Conservation (phyloP, 257 asterid species). For the Salvia rosmarinus region DNA sequence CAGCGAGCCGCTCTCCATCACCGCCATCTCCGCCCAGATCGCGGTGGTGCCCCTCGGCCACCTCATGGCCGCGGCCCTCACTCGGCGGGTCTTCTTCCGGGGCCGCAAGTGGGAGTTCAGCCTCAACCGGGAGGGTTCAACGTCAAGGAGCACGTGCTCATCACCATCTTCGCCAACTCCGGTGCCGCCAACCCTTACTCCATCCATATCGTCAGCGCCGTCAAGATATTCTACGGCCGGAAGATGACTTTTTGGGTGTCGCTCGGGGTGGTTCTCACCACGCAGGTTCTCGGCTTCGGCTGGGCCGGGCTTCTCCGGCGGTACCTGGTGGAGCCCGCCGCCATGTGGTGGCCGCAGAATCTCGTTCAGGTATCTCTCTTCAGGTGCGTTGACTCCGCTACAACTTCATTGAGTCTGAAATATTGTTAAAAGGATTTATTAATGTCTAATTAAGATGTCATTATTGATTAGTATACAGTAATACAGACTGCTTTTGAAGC, state of each 20-base stretch:
- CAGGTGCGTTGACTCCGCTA: slow-evolving; percentile 48
- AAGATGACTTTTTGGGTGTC: slow-evolving; percentile 79
- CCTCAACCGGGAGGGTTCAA: slow-evolving; percentile 80
- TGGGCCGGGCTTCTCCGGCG: slow-evolving; percentile 93
- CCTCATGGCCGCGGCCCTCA: slow-evolving; percentile 64
- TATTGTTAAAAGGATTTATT: not conserved
- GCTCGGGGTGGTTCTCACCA: slow-evolving; percentile 74
- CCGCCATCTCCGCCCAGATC: slow-evolving; percentile 84
- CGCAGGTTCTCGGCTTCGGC: slow-evolving; percentile 79
- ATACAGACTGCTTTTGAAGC: not conserved
- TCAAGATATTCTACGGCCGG: slow-evolving; percentile 66
- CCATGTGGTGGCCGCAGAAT: slow-evolving; percentile 99
- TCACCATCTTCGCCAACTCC: slow-evolving; percentile 82
- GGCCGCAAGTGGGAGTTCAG: slow-evolving; percentile 66
- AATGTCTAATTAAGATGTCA: not conserved
- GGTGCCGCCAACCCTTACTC: slow-evolving; percentile 89
- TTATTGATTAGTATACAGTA: not conserved
- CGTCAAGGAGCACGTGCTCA: slow-evolving; percentile 86
- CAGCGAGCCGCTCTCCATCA: slow-evolving; percentile 79
- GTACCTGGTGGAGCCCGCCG: slow-evolving; percentile 88
- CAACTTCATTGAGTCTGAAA: not conserved
- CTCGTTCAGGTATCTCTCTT: slow-evolving; percentile 92
- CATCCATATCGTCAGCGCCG: slow-evolving; percentile 82
- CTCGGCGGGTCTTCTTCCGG: slow-evolving; percentile 62
- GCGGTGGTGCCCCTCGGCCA: slow-evolving; percentile 91